Evolutionary conservation across 306 rosid genomes (phyloP).

Genomic region (Fragaria ananassa): DNA sequence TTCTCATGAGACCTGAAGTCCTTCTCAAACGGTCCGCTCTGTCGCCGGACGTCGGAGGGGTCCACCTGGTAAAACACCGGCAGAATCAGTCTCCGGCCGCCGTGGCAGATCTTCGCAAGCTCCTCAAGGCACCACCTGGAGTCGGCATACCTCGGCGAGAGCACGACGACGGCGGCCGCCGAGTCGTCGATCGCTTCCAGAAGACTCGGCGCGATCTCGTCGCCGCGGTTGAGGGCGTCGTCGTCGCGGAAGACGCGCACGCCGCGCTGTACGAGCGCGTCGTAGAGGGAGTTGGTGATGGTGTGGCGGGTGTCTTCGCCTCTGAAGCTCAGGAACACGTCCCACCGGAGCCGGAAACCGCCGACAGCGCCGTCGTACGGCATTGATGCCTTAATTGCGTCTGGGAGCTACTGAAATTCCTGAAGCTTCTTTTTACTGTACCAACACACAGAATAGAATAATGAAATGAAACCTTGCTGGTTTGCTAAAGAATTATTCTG

Average conservation of each 20-base stretch:
- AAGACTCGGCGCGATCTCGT: conserved; percentile 35
- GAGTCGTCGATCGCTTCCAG: conserved; percentile 59
- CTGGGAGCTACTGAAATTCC: background rate
- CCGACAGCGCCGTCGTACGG: background rate
- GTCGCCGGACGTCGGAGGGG: conserved; percentile 49
- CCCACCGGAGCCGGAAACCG: conserved; percentile 51
- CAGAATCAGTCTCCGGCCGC: conserved; percentile 32
- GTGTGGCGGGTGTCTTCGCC: conserved; percentile 41
- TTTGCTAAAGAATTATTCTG: too few relatives aligned
- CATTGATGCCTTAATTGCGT: background rate
- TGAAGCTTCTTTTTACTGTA: background rate
- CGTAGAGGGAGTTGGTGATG: conserved; percentile 29
- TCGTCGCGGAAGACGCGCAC: conserved; percentile 48
- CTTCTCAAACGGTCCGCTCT: conserved; percentile 37
- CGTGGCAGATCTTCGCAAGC: conserved; percentile 44
- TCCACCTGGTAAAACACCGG: conserved; percentile 49
- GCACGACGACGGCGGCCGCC: conserved; percentile 43
- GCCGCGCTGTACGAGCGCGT: conserved; percentile 21
- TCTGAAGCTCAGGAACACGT: conserved; percentile 58
- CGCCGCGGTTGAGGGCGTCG: conserved; percentile 38
- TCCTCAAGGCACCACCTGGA: conserved; percentile 50
- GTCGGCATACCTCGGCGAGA: conserved; percentile 43
- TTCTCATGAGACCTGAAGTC: conserved; percentile 26
- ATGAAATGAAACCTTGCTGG: background rate
- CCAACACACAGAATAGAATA: background rate